A percentile compares a stretch with the other conserved stretches of the same genome.
Conservation (phyloP, 169 alveolate species). For the Blepharisma undulans region DNA sequence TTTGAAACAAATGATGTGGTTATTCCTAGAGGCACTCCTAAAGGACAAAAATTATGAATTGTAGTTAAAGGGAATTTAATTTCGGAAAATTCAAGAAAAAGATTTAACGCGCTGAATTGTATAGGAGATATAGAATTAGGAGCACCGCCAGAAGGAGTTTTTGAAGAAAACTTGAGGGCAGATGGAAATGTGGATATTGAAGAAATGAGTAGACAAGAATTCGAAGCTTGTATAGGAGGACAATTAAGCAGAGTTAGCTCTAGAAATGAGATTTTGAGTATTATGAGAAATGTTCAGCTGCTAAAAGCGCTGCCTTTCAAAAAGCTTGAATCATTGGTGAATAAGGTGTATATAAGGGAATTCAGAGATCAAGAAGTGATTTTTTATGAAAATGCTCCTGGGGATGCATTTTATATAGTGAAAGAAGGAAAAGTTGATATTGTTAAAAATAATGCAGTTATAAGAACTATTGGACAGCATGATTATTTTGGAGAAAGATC, state of each 20-base stretch:
- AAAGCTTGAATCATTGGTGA: not conserved
- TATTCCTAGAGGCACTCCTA: not conserved
- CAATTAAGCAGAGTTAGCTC: conserved; percentile 64
- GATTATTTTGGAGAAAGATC: conserved; percentile 40
- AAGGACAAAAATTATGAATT: not conserved
- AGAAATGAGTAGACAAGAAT: not conserved
- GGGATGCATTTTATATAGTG: conserved; percentile 23
- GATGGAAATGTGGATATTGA: not conserved
- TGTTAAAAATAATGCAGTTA: not conserved
- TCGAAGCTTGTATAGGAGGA: conserved; percentile 44
- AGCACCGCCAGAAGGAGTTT: not conserved
- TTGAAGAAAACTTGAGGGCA: conserved; percentile 14
- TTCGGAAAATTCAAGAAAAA: conserved; percentile 44
- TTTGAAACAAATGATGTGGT: not conserved
- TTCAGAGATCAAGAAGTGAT: conserved; percentile 15
- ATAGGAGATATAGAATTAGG: not conserved
- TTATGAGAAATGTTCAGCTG: not conserved
- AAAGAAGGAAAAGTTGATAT: conserved; percentile 36
- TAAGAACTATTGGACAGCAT: not conserved
- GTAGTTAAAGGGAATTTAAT: conserved; percentile 46
- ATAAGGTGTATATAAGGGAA: not conserved
- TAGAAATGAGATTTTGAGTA: not conserved
- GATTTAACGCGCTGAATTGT: not conserved
- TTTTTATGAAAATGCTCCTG: not conserved
- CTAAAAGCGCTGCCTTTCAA: not conserved